A percentile compares a stretch with the other conserved stretches of the same genome.
Conservation (phyloP, 2,329 filamentous ascomycete species). For the Ploettnerulaceae sp. region DNA sequence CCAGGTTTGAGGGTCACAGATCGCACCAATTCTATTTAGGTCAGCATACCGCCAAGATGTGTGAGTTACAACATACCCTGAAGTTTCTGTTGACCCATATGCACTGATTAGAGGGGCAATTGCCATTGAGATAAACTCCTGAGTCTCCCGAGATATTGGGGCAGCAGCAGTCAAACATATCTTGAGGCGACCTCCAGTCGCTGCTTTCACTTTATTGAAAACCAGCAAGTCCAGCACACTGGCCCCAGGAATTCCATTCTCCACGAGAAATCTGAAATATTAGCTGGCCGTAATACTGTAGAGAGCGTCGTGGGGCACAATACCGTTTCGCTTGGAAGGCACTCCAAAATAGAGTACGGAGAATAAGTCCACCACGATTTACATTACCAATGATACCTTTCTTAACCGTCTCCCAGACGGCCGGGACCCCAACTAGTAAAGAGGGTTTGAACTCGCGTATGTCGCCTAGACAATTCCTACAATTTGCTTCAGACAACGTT, state of each 20-base stretch:
- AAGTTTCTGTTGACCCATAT: constrained; percentile 92
- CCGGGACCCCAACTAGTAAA: constrained; percentile 88
- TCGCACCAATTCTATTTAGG: constrained; percentile 72
- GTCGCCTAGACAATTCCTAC: constrained; percentile 87
- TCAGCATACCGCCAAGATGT: too few species aligned
- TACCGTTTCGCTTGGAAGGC: constrained; percentile 56
- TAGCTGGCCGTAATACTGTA: too few species aligned
- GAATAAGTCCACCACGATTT: constrained; percentile 62
- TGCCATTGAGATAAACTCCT: constrained; percentile 85
- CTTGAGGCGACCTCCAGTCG: constrained; percentile 81
- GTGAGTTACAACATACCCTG: too few species aligned
- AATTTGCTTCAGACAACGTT: constrained; percentile 79
- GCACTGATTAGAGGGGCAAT: constrained; percentile 92
- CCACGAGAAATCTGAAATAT: too few species aligned
- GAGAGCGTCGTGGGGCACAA: too few species aligned
- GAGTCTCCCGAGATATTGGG: constrained; percentile 80
- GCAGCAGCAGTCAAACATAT: constrained; percentile 94
- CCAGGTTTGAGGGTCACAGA: constrained; percentile 82
- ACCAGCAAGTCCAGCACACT: constrained; percentile 74
- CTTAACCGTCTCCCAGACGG: constrained; percentile 95
- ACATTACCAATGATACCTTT: constrained; percentile 81
- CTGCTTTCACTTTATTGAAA: constrained; percentile 86
- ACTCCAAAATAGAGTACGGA: constrained; percentile 72
- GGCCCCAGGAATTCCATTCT: constrained; percentile 57
- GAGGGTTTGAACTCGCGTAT: constrained; percentile 89